Base-by-base conservation (phyloP, 163 green algal genomes). In the Chloroidium sp. region DNA sequence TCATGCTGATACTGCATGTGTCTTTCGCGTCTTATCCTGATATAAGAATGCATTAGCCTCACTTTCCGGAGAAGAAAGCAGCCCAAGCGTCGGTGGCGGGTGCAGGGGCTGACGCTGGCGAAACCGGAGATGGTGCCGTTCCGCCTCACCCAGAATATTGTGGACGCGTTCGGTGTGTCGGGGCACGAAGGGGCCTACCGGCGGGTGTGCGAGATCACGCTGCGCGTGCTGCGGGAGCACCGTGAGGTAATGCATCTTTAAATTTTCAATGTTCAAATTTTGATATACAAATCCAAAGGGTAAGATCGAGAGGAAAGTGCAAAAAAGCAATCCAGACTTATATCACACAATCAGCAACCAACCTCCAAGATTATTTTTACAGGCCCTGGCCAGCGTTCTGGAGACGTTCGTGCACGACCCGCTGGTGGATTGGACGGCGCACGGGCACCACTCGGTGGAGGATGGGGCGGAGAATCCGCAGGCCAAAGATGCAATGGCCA, bases 381-480 rank as follows among this genome's bases (percentile, higher is more conserved):
- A 36, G 6, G 64, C 64, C 6, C 64, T 72, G 59, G 91, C 97
- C 87, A 95, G 85, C 75, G 90, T 97, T 14, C 89, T 97, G 75
- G 94, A 99, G 85, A 98, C 95, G 2, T 98, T 99, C 80, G 89
- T 99, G 76, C 93, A 98, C 78, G 96, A 99, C 87, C 96, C 96
- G 0, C 88, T 99, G 78, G 92, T 98, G 68, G 95, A 99, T 80
- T 99, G 96, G 96, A 87, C 85, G 1, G 13, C 4, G 1, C 57
- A 61, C 57, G 14, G 68, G 10, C 58, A 13, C 59, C 76, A 78
- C 69, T 60, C 61, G 59, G 57, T 61, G 2, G 77, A 69, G 61
- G 78, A 74, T 36, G 88, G 89, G 62, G 82, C 68, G 60, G 82
- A 84, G 10, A 94, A 91, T 79, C 81, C 87, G 1, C 84, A 93